These are phyloP conservation scores for Coprinellus micaceus DNA, from an alignment of 768 basidiomycete species.

Conservation along the genomic window DNA sequence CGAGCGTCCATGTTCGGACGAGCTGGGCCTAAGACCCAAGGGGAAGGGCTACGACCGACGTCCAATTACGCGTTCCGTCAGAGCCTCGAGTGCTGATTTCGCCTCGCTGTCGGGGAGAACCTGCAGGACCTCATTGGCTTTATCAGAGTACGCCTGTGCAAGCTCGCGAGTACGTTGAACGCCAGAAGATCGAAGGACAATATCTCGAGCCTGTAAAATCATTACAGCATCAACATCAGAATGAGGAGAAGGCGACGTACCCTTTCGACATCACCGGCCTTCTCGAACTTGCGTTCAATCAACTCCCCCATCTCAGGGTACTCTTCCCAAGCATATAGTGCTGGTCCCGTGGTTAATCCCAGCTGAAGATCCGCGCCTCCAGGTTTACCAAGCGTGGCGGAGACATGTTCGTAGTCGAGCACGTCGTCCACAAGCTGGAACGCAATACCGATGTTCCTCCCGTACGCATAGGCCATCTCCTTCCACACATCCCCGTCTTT, in stretches of 20 bases:
- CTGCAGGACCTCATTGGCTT: slow-evolving; percentile 70
- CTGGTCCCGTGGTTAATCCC: slow-evolving; percentile 89
- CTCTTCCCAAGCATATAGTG: slow-evolving; percentile 93
- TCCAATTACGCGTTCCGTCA: slow-evolving; percentile 74
- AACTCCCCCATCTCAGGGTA: slow-evolving; percentile 84
- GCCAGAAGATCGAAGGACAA: slow-evolving; percentile 76
- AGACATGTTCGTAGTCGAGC: slow-evolving; percentile 84
- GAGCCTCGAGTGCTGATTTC: slow-evolving; percentile 64
- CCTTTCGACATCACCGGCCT: slow-evolving; percentile 81
- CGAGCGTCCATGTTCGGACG: no score
- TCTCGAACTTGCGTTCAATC: slow-evolving; percentile 78
- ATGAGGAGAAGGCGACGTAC: slow-evolving; percentile 33
- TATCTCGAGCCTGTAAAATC: slow-evolving; percentile 59
- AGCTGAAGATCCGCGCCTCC: slow-evolving; percentile 80
- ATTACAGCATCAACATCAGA: slow-evolving; percentile 2
- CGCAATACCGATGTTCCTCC: slow-evolving; percentile 88
- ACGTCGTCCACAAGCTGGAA: slow-evolving; percentile 98
- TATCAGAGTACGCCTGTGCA: slow-evolving; percentile 72
- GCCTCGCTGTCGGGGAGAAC: slow-evolving; percentile 83
- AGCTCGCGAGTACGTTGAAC: slow-evolving; percentile 77
- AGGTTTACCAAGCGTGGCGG: slow-evolving; percentile 82
- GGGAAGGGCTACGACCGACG: slow-evolving; percentile 30
- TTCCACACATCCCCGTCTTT: slow-evolving; percentile 83
- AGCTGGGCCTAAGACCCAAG: not conserved
- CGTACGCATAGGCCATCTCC: slow-evolving; percentile 95